Evolutionary conservation across 371 early-diverging fungal species (phyloP).

Genomic region (Parasitella parasitica): DNA sequence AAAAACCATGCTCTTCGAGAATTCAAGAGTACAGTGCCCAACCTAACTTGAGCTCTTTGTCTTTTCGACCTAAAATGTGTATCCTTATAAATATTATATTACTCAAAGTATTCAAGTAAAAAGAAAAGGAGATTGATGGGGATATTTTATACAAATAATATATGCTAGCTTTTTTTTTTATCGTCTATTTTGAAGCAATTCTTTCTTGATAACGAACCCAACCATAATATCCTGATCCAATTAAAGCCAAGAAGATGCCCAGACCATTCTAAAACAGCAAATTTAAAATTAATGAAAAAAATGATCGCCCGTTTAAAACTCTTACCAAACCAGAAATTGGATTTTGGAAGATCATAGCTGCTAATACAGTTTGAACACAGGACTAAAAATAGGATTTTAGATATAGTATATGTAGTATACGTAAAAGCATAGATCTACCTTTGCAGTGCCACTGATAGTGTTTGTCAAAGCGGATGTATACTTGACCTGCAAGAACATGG

Average conservation of each 20-base stretch:
- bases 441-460: constrained; percentile 80
- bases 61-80: no score
- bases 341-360: constrained; percentile 69
- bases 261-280: constrained; percentile 55
- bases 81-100: no score
- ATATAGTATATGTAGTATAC: neutral
- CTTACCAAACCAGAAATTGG: constrained; percentile 64
- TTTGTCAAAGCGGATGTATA: constrained; percentile 75
- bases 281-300: constrained; percentile 2
- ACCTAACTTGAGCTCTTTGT: no score
- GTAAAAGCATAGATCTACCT: constrained; percentile 26
- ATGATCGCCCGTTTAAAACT: neutral
- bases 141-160: neutral
- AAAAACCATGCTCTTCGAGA: no score
- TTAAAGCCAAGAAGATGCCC: constrained; percentile 66
- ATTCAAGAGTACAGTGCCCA: no score
- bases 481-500: constrained; percentile 79
- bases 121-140: constrained; percentile 1
- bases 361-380: constrained; percentile 70
- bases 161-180: no score
- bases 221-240: constrained; percentile 69
- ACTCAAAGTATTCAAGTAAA: neutral
- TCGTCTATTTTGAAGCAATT: constrained; percentile 24
- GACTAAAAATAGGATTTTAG: constrained; percentile 26
- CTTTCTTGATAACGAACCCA: constrained; percentile 71